Base-by-base conservation (phyloP, 352 stramenopile species). In the Globisporangium cederbergense region DNA sequence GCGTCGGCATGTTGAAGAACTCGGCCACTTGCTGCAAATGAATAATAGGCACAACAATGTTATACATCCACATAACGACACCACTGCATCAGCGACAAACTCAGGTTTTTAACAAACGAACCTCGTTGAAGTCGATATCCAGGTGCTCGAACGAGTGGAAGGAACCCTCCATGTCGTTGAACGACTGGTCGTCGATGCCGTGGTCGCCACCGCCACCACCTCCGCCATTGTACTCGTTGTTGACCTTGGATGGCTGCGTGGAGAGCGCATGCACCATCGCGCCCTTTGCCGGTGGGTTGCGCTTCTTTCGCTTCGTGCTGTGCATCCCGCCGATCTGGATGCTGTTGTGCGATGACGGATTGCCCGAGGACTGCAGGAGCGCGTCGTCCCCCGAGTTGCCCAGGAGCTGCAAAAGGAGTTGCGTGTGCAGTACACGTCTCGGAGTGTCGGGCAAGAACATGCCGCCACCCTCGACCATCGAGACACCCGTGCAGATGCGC, bases 111-210 rank as follows among this genome's bases (percentile, higher is more conserved):
- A 20, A 42, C 18, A 40, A 14, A 58, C 50, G 42, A 59, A 90
- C 81, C 76, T 89, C 86, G 60, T 91, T 93, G 59, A 95, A 92
- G 65, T 95, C 86, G 59, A 95, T 89, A 51, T 95, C 86, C n/a
- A 93, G 73, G 56, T 92, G 79, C 55, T 91, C 86, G 45, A 95
- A 91, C 16, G 81, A 73, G 55, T 93, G 82, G 64, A 91, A 84
- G 0, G 82, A 86, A 13, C 71, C 72, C 40, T 88, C 85, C 65
- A 90, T 77, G 46, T 90, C 79, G 53, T 73, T 69, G 55, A 86
- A 83, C 49, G 73, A 38, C 34, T 71, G 62, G 4, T 74, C 67
- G 13, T 71, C 72, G 3, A 75, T 66, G 36, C 7, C 38, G 30
- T 64, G 40, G 4, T 63, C 50, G 20, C 56, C 50, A 25, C 55